Percentiles rank a stretch among this genome's conserved stretches.
phyloP scores from a whole-genome alignment of 2,329 filamentous ascomycete genomes.

The Scleromitrula shiraiana region DNA sequence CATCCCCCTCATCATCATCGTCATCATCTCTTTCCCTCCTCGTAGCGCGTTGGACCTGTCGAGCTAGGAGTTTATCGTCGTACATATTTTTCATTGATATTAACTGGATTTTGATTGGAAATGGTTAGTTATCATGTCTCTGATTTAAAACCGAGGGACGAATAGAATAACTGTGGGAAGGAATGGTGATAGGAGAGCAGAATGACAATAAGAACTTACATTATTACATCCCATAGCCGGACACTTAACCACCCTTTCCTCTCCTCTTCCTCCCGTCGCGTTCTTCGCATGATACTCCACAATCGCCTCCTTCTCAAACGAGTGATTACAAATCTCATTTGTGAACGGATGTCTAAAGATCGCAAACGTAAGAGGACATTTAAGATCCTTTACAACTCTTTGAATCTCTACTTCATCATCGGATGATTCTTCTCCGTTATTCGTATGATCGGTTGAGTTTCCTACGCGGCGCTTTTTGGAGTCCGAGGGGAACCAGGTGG shows the following conservation, averaged over 20 bases:
- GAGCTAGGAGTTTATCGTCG: conserved; percentile 47
- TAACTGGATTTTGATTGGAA: conserved; percentile 32
- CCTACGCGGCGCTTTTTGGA: not conserved
- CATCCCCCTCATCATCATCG: conserved; percentile 31
- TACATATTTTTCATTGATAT: conserved; percentile 46
- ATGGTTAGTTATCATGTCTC: not conserved
- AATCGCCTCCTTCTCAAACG: conserved; percentile 61
- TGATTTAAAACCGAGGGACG: not conserved
- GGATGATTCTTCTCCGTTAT: conserved; percentile 31
- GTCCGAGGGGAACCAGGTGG: conserved; percentile 50
- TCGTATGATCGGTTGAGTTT: conserved; percentile 7
- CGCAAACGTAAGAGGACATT: conserved; percentile 60
- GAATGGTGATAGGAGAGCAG: not conserved
- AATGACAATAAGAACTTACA: conserved; percentile 30
- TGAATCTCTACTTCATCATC: conserved; percentile 64
- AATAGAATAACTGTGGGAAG: not conserved
- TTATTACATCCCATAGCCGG: conserved; percentile 57
- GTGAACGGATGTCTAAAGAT: conserved; percentile 59
- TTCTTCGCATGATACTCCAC: conserved; percentile 35
- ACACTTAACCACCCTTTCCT: conserved; percentile 40
- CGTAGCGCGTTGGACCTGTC: conserved; percentile 49
- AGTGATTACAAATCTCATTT: conserved; percentile 60
- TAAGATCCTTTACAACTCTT: conserved; percentile 54
- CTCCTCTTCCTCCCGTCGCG: conserved; percentile 3
- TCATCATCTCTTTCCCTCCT: conserved; percentile 38